Base-by-base conservation (phyloP, 139 green algal genomes). In the Ulvella scutata region DNA sequence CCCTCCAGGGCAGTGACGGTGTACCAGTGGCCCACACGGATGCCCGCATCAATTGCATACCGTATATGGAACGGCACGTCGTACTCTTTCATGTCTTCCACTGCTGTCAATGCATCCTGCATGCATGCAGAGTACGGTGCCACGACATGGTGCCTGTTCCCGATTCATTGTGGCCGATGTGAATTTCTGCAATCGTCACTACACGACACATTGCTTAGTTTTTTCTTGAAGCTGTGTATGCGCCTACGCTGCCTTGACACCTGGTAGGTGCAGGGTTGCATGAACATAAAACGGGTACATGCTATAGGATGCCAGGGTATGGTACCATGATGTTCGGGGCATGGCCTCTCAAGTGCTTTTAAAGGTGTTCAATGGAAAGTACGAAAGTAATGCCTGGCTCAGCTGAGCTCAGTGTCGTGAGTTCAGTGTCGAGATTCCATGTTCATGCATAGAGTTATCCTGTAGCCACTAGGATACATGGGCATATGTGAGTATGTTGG, bases 31-130 rank as follows among this genome's bases (percentile, higher is more conserved):
- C 92, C 94, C 78, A 87, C 94, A 29, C 93, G 86, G 29, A 92
- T 79, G 78, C 90, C 90, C 20, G 74, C 87, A 82, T 98, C 94
- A 72, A 98, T 98, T 35, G 85, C 82, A 72, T 93, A 98, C 72
- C 94, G 89, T 51, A 96, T 80, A 82, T 98, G 94, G 82, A 95
- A 98, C 36, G 92, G 93, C 78, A 98, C 94, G 76, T 98, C 94
- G 76, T 97, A 92, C 88, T 98, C 94, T 3, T 92, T 83, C 75
- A 98, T 86, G 75, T 97, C 94, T 59, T 91, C 75, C 9, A 98
- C 84, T 4, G 73, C 75, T 29, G 93, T 86, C 73, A 86, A 72
- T 6, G 83, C 85, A 43, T 96, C 90, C 84, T 94, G 85, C 17
- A 73, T 7, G 35, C 40, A 28, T 3, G 10, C n/a, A 77, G 10